phyloP scores from a whole-genome alignment of 192 early-diverging fungal species.

The Gonapodya prolifera region DNA sequence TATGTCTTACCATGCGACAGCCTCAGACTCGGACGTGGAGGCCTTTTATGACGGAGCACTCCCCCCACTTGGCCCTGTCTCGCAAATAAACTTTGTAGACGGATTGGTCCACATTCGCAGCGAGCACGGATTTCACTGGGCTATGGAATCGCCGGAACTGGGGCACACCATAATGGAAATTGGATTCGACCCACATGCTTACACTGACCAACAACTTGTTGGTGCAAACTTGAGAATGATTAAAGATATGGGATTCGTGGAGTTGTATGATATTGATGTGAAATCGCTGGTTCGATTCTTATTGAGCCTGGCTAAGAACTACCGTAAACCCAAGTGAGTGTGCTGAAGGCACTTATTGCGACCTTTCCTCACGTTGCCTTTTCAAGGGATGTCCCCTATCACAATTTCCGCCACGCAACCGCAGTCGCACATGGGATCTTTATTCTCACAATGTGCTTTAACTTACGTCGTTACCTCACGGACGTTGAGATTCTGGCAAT shows the following conservation, averaged over 20 bases:
- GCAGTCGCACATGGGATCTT: conserved; percentile 24
- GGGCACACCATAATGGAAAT: neutral
- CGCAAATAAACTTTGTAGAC: neutral
- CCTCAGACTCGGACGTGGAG: conserved; percentile 13
- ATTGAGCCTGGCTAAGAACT: conserved; percentile 28
- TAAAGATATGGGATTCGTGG: conserved; percentile 7
- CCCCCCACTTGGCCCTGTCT: neutral
- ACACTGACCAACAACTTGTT: neutral
- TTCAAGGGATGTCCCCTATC: conserved; percentile 18
- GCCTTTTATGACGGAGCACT: conserved; percentile 8
- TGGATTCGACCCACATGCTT: conserved; percentile 3
- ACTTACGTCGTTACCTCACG: conserved; percentile 8
- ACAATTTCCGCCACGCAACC: conserved; percentile 34
- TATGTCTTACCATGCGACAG: conserved; percentile 27
- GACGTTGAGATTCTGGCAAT: conserved; percentile 26
- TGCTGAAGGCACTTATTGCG: too few species aligned
- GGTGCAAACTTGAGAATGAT: neutral
- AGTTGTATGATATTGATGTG: conserved; percentile 21
- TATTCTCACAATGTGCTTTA: conserved; percentile 11
- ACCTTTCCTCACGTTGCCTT: neutral
- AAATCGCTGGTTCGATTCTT: conserved; percentile 21
- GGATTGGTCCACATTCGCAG: neutral
- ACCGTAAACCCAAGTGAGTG: conserved; percentile 13
- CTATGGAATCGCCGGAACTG: neutral
- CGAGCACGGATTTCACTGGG: neutral